These are phyloP conservation scores for Yamadazyma spencermartinsiae DNA, from an alignment of 1,139 yeast species.

Conservation along the genomic window DNA sequence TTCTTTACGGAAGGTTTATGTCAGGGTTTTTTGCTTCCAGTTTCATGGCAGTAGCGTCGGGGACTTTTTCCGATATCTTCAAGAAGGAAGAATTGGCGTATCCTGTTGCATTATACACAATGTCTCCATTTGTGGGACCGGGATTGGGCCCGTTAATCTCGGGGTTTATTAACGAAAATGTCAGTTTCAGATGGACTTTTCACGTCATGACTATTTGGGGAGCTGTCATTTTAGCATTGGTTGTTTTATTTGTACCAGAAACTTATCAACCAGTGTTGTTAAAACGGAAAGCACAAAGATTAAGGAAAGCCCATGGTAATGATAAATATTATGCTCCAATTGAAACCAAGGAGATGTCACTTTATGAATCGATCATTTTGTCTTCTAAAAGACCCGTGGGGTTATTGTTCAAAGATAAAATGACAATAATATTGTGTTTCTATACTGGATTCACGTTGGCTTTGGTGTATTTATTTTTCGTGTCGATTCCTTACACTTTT, in stretches of 20 bases:
- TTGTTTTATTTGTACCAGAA: conserved; percentile 43
- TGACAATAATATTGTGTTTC: conserved; percentile 59
- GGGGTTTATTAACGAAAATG: conserved; percentile 27
- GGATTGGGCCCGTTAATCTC: conserved; percentile 34
- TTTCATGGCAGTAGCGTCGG: conserved; percentile 38
- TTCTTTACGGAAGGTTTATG: conserved; percentile 32
- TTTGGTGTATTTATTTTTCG: conserved; percentile 61
- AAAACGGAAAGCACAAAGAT: conserved; percentile 49
- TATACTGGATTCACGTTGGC: conserved; percentile 64
- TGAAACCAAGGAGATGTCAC: conserved; percentile 31
- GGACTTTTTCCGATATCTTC: conserved; percentile 35
- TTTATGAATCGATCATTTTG: conserved; percentile 30
- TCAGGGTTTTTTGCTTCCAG: conserved; percentile 37
- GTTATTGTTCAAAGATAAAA: conserved; percentile 56
- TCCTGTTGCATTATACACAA: conserved; percentile 31
- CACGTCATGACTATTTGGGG: conserved; percentile 27
- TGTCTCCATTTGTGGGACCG: conserved; percentile 35
- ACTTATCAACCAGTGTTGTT: conserved; percentile 63
- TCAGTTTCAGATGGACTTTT: conserved; percentile 28
- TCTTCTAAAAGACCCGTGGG: conserved; percentile 56
- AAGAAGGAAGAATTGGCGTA: conserved; percentile 25
- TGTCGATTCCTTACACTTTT: conserved; percentile 61
- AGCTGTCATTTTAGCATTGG: conserved; percentile 16
- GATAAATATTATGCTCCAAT: conserved; percentile 46
- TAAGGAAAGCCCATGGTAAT: conserved; percentile 50